Conservation (phyloP, 306 rosid species). For the Coriaria nepalensis region DNA sequence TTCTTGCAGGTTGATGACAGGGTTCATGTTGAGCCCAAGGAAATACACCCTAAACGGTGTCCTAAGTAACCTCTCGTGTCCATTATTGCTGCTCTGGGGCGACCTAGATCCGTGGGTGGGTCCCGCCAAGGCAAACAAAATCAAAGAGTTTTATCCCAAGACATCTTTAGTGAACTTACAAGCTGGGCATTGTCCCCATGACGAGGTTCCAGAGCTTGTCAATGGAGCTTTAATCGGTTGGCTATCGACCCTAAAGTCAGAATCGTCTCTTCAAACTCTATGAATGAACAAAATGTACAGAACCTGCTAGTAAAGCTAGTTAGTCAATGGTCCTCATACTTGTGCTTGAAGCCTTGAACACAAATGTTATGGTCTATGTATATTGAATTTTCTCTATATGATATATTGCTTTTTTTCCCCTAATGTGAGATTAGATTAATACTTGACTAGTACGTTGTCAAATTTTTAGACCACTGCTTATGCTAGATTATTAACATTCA, state of each 20-base stretch:
- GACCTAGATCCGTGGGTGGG: slow-evolving; percentile 99
- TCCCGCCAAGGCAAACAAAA: slow-evolving; percentile 63
- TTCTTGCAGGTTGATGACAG: slow-evolving; percentile 64
- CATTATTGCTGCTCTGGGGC: slow-evolving; percentile 79
- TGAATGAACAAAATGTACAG: too few relatives aligned
- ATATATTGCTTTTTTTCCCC: too few relatives aligned
- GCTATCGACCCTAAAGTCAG: slow-evolving; percentile 38
- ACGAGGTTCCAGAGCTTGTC: slow-evolving; percentile 70
- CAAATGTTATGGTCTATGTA: too few relatives aligned
- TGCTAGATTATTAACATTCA: too few relatives aligned
- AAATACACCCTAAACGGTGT: slow-evolving; percentile 61
- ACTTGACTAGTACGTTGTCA: too few relatives aligned
- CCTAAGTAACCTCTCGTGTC: slow-evolving; percentile 61
- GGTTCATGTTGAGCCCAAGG: slow-evolving; percentile 72
- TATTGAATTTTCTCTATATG: too few relatives aligned
- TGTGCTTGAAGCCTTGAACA: too few relatives aligned
- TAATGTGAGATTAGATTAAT: too few relatives aligned
- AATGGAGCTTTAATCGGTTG: slow-evolving; percentile 68
- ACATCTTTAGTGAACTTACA: slow-evolving; percentile 59
- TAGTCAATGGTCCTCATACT: too few relatives aligned
- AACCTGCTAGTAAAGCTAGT: too few relatives aligned
- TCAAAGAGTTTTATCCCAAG: slow-evolving; percentile 70
- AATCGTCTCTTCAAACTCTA: slow-evolving; percentile 34
- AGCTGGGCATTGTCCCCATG: slow-evolving; percentile 94
- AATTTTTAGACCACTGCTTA: too few relatives aligned